Base-by-base conservation (phyloP, 495 filamentous ascomycete species). In the Tuber indicum region DNA sequence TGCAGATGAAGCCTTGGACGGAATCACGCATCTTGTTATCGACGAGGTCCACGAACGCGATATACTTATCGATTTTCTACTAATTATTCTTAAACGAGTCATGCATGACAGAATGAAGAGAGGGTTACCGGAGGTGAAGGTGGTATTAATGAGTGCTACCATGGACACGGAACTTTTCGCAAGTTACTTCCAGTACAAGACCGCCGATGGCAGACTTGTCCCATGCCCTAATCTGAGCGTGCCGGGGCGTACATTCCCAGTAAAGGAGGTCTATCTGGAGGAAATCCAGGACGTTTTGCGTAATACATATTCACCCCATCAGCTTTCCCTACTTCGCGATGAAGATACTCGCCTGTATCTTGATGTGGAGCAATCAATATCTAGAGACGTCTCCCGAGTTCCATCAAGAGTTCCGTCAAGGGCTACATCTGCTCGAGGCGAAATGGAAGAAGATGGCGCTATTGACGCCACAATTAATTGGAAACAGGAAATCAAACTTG, bases 21-120 rank as follows among this genome's bases (percentile, higher is more conserved):
- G 80, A 17, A 79, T 86, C 49, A 87, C 88, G 9, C 88, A 90
- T 76, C 82, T 91, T 26, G 84, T 91, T 45, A 86, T 91, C 73
- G 89, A 91, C 74, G 89, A 91, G 83, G 88, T 90, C 47, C 89
- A 91, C 81, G 89, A 90, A 77, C 86, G 89, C 73, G 86, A 88
- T 78, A 85, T 89, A 39, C 75, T 84, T 9, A 88, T 89, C 46
- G 89, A 91, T 77, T 87, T 89, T 75, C 83, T 89, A 26, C 85
- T 91, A 80, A 85, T 89, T 62, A 78, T 89, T 36, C 77, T 90
- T 43, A 90, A 88, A 79, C 86, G 85, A 36, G 82, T 82, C 39
- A 81, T 89, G 26, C 79, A 84, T 41, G 77, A 85, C 26, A 84
- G 87, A 46, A 80, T 74, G 75, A 74, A 46, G 10, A 76, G 73